Evolutionary conservation across 208 protist genomes (phyloP).

Genomic region (Trypanosoma melophagium): DNA sequence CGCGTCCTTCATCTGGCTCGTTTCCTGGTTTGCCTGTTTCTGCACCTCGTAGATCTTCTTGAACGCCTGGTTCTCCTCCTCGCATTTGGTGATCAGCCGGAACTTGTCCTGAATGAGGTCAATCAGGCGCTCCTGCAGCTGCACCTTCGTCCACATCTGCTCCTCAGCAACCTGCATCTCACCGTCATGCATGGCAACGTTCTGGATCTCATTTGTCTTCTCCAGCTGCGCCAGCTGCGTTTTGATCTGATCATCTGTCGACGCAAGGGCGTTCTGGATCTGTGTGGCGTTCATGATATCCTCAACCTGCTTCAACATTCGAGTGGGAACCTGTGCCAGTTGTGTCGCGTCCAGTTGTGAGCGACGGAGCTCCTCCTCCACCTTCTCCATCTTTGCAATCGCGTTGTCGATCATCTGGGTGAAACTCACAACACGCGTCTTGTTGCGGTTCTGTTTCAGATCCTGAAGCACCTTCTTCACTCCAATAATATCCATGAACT

Average conservation of each 20-base stretch:
- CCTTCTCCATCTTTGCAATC: constrained; percentile 81
- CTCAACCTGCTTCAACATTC: constrained; percentile 71
- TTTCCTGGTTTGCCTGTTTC: constrained; percentile 62
- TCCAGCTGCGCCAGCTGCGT: constrained; percentile 76
- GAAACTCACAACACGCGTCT: constrained; percentile 78
- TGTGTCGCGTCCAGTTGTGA: constrained; percentile 73
- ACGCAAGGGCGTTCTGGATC: constrained; percentile 69
- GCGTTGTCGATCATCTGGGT: constrained; percentile 78
- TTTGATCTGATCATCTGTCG: constrained; percentile 75
- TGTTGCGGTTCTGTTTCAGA: constrained; percentile 78
- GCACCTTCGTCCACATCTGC: constrained; percentile 83
- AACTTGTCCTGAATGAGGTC: constrained; percentile 82
- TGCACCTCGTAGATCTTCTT: constrained; percentile 75
- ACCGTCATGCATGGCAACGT: constrained; percentile 76
- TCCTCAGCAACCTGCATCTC: constrained; percentile 86
- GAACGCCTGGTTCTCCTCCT: constrained; percentile 79
- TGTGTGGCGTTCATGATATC: constrained; percentile 82
- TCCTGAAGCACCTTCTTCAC: constrained; percentile 81
- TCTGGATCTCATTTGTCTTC: constrained; percentile 80
- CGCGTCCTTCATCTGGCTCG: constrained; percentile 53
- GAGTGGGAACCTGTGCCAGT: constrained; percentile 64
- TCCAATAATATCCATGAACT: constrained; percentile 73
- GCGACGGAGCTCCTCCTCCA: constrained; percentile 65
- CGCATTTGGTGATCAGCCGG: constrained; percentile 62
- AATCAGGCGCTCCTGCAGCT: constrained; percentile 80